phyloP scores from a whole-genome alignment of 23 red algal genomes.

The Chondrus crispus region DNA sequence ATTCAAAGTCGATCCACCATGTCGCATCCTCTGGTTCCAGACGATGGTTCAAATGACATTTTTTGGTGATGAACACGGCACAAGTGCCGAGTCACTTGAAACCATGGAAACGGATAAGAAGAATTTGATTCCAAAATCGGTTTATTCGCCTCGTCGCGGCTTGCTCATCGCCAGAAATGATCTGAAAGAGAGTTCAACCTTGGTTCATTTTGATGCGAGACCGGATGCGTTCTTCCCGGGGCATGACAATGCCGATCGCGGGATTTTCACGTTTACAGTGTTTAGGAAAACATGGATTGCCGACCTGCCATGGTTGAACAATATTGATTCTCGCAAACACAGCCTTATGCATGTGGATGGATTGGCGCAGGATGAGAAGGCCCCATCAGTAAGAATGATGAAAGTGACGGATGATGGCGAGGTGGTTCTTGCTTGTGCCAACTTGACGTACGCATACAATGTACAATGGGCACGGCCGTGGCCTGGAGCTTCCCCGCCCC shows the following conservation, averaged over 20 bases:
- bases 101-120: background rate
- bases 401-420: background rate
- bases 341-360: slow-evolving; percentile 2
- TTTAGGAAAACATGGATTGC: background rate
- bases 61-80: background rate
- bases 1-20: background rate
- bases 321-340: background rate
- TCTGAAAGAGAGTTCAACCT: background rate
- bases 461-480: background rate
- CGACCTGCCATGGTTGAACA: slow-evolving; percentile 9
- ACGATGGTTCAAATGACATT: background rate
- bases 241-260: slow-evolving; percentile 17
- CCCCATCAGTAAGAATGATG: slow-evolving; percentile 1
- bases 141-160: background rate
- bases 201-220: slow-evolving; percentile 12
- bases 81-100: background rate
- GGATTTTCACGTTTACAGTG: background rate
- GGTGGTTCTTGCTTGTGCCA: background rate
- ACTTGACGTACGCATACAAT: slow-evolving; percentile 22
- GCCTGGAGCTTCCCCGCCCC: background rate
- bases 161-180: background rate
- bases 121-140: background rate
- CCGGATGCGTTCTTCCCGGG: background rate
- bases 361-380: slow-evolving; percentile 7
- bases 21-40: background rate